Base-by-base conservation (phyloP, 2,329 filamentous ascomycete genomes). In the Gnomoniopsis sp. region DNA sequence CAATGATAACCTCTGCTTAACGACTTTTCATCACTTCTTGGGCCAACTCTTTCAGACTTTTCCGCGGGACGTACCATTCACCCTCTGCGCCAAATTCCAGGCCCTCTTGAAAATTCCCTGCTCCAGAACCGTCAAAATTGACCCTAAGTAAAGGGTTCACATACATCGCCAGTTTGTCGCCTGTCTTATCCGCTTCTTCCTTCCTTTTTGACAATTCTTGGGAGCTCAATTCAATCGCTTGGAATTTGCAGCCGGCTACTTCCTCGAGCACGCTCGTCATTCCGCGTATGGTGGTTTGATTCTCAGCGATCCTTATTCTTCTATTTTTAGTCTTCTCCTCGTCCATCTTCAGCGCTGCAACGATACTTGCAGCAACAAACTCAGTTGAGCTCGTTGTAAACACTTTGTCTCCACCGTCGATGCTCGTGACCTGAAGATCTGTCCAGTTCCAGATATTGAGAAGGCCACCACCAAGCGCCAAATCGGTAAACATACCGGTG, bases 251-350 rank as follows among this genome's bases (percentile, higher is more conserved):
- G 19, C 49, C 49, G 15, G 34, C 22, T 11, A 43, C 49, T 15
- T 52, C 49, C 19, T 52, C 49, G 15, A 52, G 34, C 17, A 43
- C n/a, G 8, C 15, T 8, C 4, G 15, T 43, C 21, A 43, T 21
- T 15, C 43, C 49, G 6, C 33, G 17, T 15, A 52, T 52, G 6
- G 49, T 52, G 6, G 49, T 52, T 26, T 52, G 36, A 11, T 41
- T 21, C 19, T 52, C 49, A 15, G 49, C 49, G n/a, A 52, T 19
- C 10, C 7, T 33, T 7, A 52, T 43, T 14, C 49, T 33, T 22
- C 14, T 52, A 36, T 52, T 52, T 36, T 43, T 41, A 15, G 49
- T 52, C 34, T 38, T 52, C 12, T 43, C 49, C 49, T 52, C 49
- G 12, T 52, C 49, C 49, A 52, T 52, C 14, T 43, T 41, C 14